Base-by-base conservation (phyloP, 2,329 filamentous ascomycete species). In the Aureobasidium sp. region DNA sequence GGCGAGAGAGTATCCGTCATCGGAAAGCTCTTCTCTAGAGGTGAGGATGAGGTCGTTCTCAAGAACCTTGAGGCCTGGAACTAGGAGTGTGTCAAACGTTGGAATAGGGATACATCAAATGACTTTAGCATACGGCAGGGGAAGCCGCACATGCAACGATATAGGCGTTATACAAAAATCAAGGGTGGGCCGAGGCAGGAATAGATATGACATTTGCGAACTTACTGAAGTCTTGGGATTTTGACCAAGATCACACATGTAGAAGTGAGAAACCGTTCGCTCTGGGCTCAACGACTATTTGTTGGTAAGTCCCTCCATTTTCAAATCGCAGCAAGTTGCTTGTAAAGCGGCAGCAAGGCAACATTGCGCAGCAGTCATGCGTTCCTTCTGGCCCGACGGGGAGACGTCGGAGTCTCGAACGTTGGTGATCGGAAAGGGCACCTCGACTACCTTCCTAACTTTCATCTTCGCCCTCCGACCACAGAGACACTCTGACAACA, bases 1-100 rank as follows among this genome's bases (percentile, higher is more conserved):
- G 90, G 90, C 17, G 92, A 97, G 81, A 87, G 79, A 63, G 90
- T 96, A 3, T 91, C 83, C 72, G 81, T 78, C 29, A 85, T 97
- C 64, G 94, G 93, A 17, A 82, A 79, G 70, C 79, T 99, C 66
- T 81, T 87, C 44, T 75, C 80, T 65, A 82, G 86, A 68, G 70
- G 72, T 5, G 76, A 74, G 20, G 62, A 63, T 12, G 62, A 57
- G 22, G 42, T 47, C 25, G 41, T 63, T 31, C 47, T 63, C 17
- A 53, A 63, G 55, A 60, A 60, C 47, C 53, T 63, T 17, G 55
- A 63, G 11, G 25, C 62, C 4, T 63, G 62, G 62, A 63, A 63
- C 41, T 63, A 45, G 27, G 22, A 44, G 41, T 6, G 11, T 9
- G 31, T 11, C 15, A 27, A 5, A 27, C 29, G 31, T 15, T 4